Evolutionary conservation across 2,329 filamentous ascomycete genomes (phyloP).

Genomic region (Calonectria hawksworthii): DNA sequence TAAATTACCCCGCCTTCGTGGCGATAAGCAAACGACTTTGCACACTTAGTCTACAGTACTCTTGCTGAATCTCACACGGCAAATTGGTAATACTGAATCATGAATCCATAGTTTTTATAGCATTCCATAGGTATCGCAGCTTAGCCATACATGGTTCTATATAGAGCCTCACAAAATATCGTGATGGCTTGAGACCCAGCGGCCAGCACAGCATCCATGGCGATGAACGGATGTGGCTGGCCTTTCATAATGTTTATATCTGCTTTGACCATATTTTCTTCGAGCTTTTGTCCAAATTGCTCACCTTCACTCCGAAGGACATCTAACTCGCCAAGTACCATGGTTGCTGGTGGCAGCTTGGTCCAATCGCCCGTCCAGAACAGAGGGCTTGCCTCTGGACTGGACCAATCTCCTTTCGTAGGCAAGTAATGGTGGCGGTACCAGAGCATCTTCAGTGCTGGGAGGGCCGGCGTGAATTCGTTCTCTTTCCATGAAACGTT

Average conservation of each 20-base stretch:
- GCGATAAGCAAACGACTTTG: background rate
- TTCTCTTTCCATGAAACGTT: background rate
- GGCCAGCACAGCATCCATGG: constrained; percentile 18
- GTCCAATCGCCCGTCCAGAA: constrained; percentile 65
- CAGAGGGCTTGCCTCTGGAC: constrained; percentile 68
- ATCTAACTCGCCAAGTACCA: background rate
- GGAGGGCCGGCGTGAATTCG: background rate
- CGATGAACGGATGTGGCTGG: constrained; percentile 15
- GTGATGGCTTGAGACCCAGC: constrained; percentile 57
- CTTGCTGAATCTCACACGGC: no score
- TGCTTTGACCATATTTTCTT: background rate
- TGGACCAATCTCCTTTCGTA: constrained; percentile 56
- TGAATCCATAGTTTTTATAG: background rate
- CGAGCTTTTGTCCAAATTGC: background rate
- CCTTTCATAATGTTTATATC: constrained; percentile 12
- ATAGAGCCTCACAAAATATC: constrained; percentile 49
- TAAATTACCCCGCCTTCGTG: background rate
- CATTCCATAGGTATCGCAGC: background rate
- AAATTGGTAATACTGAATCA: background rate
- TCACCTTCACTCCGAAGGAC: background rate
- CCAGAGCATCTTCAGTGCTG: background rate
- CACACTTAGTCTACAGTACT: no score
- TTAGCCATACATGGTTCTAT: background rate
- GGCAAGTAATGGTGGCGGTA: constrained; percentile 54
- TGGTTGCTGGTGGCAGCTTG: constrained; percentile 53